Evolutionary conservation across 495 filamentous ascomycete genomes (phyloP), one percentile per base, ranked within the genome.

Genomic region (Clavariopsis aquatica): DNA sequence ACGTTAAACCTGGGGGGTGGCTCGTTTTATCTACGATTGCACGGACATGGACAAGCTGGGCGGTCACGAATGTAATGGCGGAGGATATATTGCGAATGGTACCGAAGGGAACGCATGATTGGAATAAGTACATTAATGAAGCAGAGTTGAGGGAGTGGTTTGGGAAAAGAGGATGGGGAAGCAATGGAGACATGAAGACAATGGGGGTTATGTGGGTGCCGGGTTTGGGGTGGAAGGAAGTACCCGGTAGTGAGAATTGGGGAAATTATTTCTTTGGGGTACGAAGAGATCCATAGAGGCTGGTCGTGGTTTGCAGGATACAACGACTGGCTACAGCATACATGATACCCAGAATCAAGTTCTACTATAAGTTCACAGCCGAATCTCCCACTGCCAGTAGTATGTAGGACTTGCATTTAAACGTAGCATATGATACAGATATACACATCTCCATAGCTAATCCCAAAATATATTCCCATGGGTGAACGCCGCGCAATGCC

Each of bases 231-330:
- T 98, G 94, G 94, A 93, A 80, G 79, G 86, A 91, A 77, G 89
- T 96, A 1, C 71, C 62, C 17, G 89, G 90, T 9, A 88, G 90
- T 53, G 94, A 98, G 80, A 86, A 83, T 73, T 85, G 89, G 76
- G 94, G 94, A 34, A 98, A 98, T 77, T 98, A 98, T 76, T 98
- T 98, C 76, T 95, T 96, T 77, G 94, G 84, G 41, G 85, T 95
- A 29, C 85, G 87, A 76, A 95, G 80, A 77, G 81, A 71, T 29
- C 31, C 23, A 20, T 46, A 46, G 20, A 5, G 45, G 4, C 5
- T 36, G 24, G 41, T 26, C 38, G 38, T 43, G 15, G 15, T 3
- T 6, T 43, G 38, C n/a, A 43, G 15, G 38, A 51, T 51, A 28
- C 4, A 2, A 9, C 19, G n/a, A 17, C 7, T 23, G 8, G 26